Conservation (phyloP, 2,329 filamentous ascomycete species). For the Penicillium janthinellum region DNA sequence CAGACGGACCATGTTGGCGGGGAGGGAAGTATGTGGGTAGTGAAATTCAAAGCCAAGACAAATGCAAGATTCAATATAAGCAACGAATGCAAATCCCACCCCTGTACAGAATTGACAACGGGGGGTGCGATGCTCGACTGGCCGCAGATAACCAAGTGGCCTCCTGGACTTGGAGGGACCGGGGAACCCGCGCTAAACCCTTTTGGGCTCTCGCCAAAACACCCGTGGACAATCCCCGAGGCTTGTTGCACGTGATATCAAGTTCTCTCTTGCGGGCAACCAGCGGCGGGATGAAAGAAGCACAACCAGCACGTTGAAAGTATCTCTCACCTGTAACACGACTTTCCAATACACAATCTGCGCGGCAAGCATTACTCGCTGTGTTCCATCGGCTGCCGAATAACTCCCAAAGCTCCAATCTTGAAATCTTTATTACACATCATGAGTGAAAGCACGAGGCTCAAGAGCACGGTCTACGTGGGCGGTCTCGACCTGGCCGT, state of each 20-base stretch:
- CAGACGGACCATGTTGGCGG: conserved; percentile 79
- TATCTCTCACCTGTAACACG: background rate
- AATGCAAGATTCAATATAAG: conserved; percentile 20
- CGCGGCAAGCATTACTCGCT: too few relatives aligned
- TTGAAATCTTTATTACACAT: conserved; percentile 25
- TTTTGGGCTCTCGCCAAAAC: conserved; percentile 38
- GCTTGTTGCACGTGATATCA: conserved; percentile 38
- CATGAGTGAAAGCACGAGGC: conserved; percentile 80
- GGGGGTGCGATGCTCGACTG: conserved; percentile 33
- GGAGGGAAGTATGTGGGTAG: conserved; percentile 25
- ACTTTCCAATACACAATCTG: background rate
- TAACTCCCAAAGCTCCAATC: background rate
- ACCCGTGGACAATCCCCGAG: conserved; percentile 20
- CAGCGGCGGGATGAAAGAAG: background rate
- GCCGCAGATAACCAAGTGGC: conserved; percentile 44
- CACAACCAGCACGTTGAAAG: background rate
- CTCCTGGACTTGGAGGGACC: conserved; percentile 39
- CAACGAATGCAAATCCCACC: conserved; percentile 29
- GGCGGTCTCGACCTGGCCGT: conserved; percentile 83
- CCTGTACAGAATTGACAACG: conserved; percentile 32
- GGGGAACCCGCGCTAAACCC: conserved; percentile 34
- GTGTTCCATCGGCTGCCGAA: background rate
- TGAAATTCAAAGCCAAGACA: conserved; percentile 19
- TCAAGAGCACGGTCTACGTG: conserved; percentile 91
- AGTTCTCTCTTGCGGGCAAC: conserved; percentile 14